Conservation (phyloP, 306 rosid species). For the Luffa acutangula region DNA sequence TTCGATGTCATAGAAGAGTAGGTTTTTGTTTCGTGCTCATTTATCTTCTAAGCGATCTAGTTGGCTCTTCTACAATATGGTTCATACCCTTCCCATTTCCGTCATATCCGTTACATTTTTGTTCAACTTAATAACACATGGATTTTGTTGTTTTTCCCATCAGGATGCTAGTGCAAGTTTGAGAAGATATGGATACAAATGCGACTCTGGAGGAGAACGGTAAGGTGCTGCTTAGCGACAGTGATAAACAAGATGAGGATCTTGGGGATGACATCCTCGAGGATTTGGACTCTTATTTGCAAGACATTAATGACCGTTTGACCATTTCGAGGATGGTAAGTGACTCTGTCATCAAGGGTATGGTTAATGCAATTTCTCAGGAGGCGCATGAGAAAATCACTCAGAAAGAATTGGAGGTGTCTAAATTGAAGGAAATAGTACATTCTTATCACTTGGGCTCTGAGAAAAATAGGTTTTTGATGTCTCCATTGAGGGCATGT, state of each 20-base stretch:
- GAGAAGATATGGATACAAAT: slow-evolving; percentile 23
- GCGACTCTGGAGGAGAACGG: slow-evolving; percentile 10
- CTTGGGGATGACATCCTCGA: slow-evolving; percentile 34
- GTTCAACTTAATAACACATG: not conserved
- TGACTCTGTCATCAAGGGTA: slow-evolving; percentile 70
- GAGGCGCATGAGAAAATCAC: slow-evolving; percentile 64
- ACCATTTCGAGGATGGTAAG: slow-evolving; percentile 81
- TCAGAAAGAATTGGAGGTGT: slow-evolving; percentile 61
- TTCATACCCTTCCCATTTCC: not conserved
- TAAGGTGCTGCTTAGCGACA: slow-evolving; percentile 12
- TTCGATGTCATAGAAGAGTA: not conserved
- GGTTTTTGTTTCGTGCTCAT: not conserved
- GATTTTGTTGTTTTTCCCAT: not conserved
- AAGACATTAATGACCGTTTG: slow-evolving; percentile 49
- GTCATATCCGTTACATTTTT: not conserved
- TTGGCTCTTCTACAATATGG: not conserved
- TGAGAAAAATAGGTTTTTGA: slow-evolving; percentile 18
- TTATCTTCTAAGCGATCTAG: not conserved
- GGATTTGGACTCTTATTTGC: slow-evolving; percentile 49
- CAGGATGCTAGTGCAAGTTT: slow-evolving; percentile 24
- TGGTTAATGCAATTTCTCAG: slow-evolving; percentile 56
- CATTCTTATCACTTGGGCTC: slow-evolving; percentile 16
- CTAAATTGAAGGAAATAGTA: slow-evolving; percentile 40
- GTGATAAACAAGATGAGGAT: slow-evolving; percentile 30
- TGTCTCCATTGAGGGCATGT: slow-evolving; percentile 5